phyloP scores from a whole-genome alignment of 2,329 filamentous ascomycete genomes.

The Didymosphaeria variabile region DNA sequence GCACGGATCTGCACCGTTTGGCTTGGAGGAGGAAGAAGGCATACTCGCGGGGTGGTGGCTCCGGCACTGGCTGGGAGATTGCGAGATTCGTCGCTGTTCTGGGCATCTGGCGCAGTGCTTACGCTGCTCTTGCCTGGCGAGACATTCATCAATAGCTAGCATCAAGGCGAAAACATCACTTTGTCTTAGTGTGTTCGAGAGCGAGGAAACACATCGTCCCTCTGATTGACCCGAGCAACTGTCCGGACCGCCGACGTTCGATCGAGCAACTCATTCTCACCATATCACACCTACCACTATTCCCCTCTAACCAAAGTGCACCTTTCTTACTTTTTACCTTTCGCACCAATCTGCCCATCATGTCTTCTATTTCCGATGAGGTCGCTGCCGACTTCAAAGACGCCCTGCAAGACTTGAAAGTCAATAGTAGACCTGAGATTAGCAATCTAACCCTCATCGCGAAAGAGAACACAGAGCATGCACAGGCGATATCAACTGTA shows the following conservation, averaged over 20 bases:
- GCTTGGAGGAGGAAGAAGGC: conserved; percentile 42
- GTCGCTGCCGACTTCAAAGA: conserved; percentile 95
- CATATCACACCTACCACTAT: conserved; percentile 31
- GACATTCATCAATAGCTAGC: conserved; percentile 56
- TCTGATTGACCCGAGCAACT: conserved; percentile 44
- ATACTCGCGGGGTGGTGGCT: conserved; percentile 38
- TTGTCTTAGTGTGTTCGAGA: conserved; percentile 51
- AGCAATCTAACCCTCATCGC: conserved; percentile 97
- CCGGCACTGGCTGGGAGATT: conserved; percentile 44
- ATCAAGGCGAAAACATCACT: conserved; percentile 54
- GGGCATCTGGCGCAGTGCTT: conserved; percentile 42
- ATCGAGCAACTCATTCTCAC: conserved; percentile 32
- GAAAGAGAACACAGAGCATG: conserved; percentile 95
- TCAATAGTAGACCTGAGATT: conserved; percentile 94
- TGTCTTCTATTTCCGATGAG: conserved; percentile 78
- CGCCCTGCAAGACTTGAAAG: conserved; percentile 88
- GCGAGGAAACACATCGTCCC: conserved; percentile 53
- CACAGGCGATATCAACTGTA: conserved; percentile 88
- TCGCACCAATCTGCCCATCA: conserved; percentile 57
- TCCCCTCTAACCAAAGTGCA: conserved; percentile 35
- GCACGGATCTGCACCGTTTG: conserved; percentile 29
- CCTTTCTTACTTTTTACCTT: conserved; percentile 26
- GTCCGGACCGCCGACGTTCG: conserved; percentile 34
- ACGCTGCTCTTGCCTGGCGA: conserved; percentile 44
- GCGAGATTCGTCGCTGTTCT: conserved; percentile 45